Evolutionary conservation across 1,284 basidiomycete genomes (phyloP).

Genomic region (Trametes polyzona): DNA sequence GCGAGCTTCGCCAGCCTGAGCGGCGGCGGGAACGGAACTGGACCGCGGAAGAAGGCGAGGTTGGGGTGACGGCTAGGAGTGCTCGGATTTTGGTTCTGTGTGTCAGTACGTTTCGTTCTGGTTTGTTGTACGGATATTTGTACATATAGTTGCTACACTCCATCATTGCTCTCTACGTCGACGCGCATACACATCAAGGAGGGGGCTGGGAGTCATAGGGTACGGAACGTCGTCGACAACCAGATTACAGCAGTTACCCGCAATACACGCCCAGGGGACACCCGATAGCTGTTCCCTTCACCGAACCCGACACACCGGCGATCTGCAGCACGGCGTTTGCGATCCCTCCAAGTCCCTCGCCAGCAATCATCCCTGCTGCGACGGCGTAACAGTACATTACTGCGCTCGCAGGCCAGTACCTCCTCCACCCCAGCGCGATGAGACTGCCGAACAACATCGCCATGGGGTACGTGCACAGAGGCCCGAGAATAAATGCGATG

Average conservation of each 20-base stretch:
- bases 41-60: slow-evolving; percentile 50
- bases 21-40: slow-evolving; percentile 44
- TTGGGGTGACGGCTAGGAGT: slow-evolving; percentile 36
- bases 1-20: slow-evolving; percentile 56
- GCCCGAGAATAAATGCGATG: slow-evolving; percentile 31
- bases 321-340: slow-evolving; percentile 30
- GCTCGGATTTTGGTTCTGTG: not conserved
- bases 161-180: too few relatives aligned
- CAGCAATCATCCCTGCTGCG: slow-evolving; percentile 31
- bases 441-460: slow-evolving; percentile 30
- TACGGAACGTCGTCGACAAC: too few relatives aligned
- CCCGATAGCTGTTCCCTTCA: slow-evolving; percentile 24
- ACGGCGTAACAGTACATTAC: slow-evolving; percentile 28
- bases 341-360: slow-evolving; percentile 30
- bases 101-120: not conserved
- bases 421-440: slow-evolving; percentile 23
- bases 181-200: too few relatives aligned
- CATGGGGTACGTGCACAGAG: slow-evolving; percentile 29
- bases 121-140: not conserved
- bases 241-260: slow-evolving; percentile 8
- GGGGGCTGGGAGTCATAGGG: too few relatives aligned
- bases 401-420: slow-evolving; percentile 19
- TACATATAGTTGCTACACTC: not conserved
- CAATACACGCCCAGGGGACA: slow-evolving; percentile 29
- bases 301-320: slow-evolving; percentile 25